A percentile compares a stretch with the other conserved stretches of the same genome.
These are phyloP conservation scores for Suillus plorans DNA, from an alignment of 768 basidiomycete genomes.

Conservation along the genomic window DNA sequence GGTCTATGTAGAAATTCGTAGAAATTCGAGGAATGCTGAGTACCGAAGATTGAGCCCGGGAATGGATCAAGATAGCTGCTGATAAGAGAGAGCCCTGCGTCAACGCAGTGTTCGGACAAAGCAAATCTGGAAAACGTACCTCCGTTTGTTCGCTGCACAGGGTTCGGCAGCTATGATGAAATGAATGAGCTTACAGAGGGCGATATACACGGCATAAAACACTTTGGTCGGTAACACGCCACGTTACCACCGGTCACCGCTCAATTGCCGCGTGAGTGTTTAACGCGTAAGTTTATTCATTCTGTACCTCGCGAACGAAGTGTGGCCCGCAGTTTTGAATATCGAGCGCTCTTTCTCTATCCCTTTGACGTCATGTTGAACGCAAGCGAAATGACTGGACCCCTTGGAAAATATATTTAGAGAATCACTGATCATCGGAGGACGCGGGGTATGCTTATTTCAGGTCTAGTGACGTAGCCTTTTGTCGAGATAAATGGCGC, in stretches of 20 bases:
- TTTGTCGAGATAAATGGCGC: constrained; percentile 9
- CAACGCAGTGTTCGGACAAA: constrained; percentile 7
- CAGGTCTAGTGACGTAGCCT: constrained; percentile 9
- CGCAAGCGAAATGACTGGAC: constrained; percentile 9
- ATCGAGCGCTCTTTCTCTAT: neutral
- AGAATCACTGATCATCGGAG: constrained; percentile 12
- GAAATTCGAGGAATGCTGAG: constrained; percentile 16
- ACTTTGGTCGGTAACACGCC: constrained; percentile 13
- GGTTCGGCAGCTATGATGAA: constrained; percentile 12
- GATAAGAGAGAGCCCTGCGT: constrained; percentile 12
- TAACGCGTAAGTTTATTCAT: constrained; percentile 3
- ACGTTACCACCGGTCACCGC: constrained; percentile 17
- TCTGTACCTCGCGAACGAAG: constrained; percentile 12
- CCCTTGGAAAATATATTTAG: constrained; percentile 5
- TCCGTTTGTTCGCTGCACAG: constrained; percentile 17
- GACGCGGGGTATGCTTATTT: constrained; percentile 2
- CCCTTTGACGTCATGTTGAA: constrained; percentile 7
- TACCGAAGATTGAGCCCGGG: constrained; percentile 11
- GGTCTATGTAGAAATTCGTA: constrained; percentile 10
- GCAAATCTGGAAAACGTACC: constrained; percentile 21
- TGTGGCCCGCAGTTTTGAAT: neutral
- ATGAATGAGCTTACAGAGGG: constrained; percentile 21
- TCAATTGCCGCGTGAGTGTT: constrained; percentile 9
- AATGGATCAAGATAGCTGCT: constrained; percentile 14
- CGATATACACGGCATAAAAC: constrained; percentile 16